phyloP scores from a whole-genome alignment of 2,329 filamentous ascomycete genomes.

The Colletotrichum lindemuthianum region DNA sequence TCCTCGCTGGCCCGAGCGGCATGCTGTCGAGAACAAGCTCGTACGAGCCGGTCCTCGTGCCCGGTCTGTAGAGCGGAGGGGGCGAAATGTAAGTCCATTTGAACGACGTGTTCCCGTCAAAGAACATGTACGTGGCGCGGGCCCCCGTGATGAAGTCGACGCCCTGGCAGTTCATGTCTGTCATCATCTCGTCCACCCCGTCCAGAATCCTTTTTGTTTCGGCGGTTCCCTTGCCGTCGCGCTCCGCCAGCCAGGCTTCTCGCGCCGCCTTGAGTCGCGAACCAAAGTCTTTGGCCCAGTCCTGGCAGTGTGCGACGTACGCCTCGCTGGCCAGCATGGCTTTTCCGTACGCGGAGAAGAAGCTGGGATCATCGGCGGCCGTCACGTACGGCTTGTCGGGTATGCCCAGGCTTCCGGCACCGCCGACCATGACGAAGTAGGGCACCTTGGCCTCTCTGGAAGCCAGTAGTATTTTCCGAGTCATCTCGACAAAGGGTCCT shows the following conservation, averaged over 20 bases:
- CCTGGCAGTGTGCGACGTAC: constrained; percentile 1
- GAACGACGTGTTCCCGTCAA: constrained; percentile 11
- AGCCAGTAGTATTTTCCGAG: constrained; percentile 12
- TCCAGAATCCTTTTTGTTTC: neutral
- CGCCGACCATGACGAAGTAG: constrained; percentile 16
- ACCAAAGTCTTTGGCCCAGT: constrained; percentile 8
- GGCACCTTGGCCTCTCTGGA: constrained; percentile 7
- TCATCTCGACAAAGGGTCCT: constrained; percentile 15
- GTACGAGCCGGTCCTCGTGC: constrained; percentile 11
- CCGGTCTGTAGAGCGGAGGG: constrained; percentile 9
- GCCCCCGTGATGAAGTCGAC: constrained; percentile 18
- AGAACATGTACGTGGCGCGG: constrained; percentile 11
- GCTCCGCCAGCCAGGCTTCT: constrained; percentile 5
- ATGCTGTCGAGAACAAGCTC: constrained; percentile 7
- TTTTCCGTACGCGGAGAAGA: constrained; percentile 9
- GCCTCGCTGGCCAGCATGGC: constrained; percentile 17
- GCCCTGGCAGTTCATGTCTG: constrained; percentile 16
- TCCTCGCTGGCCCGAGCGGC: constrained; percentile 1
- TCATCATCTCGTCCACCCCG: neutral
- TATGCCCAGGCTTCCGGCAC: constrained; percentile 10
- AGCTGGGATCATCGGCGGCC: constrained; percentile 14
- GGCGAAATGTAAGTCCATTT: constrained; percentile 16
- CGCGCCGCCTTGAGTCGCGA: neutral
- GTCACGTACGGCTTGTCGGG: constrained; percentile 9
- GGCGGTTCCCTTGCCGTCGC: neutral